phyloP scores from a whole-genome alignment of 106 monocot species.

The Allium cepa region DNA sequence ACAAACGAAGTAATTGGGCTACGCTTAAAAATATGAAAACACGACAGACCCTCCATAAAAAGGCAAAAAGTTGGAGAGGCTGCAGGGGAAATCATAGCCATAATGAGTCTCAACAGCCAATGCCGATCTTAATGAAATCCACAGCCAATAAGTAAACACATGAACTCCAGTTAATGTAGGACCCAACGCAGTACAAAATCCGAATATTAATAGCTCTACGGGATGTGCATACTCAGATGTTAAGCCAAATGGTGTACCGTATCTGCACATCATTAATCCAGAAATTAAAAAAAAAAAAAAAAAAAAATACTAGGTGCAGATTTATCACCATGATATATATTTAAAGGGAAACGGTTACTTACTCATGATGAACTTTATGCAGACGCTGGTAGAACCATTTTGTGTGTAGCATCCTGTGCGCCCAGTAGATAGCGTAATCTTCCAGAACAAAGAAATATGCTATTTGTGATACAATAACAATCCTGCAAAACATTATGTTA shows the following conservation, averaged over 20 bases:
- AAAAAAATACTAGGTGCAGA: no score
- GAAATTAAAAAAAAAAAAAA: no score
- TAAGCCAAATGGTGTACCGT: constrained; percentile 86
- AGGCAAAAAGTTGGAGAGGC: constrained; percentile 84
- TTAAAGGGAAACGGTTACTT: constrained; percentile 1
- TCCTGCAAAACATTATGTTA: constrained; percentile 22
- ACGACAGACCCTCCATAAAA: constrained; percentile 61
- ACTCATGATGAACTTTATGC: constrained; percentile 65
- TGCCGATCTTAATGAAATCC: constrained; percentile 75
- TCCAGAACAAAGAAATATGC: constrained; percentile 45
- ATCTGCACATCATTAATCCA: no score
- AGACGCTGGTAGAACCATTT: constrained; percentile 63
- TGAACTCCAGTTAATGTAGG: constrained; percentile 85
- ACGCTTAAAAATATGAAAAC: neutral
- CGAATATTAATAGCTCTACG: constrained; percentile 78
- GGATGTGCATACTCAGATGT: constrained; percentile 89
- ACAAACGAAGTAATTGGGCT: neutral
- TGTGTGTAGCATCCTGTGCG: constrained; percentile 45
- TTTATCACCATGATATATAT: no score
- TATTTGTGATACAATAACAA: constrained; percentile 39
- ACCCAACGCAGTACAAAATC: constrained; percentile 75
- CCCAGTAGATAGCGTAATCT: constrained; percentile 59
- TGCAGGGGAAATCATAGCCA: constrained; percentile 88
- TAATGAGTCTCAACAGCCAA: constrained; percentile 88
- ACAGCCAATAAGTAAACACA: constrained; percentile 75